Percentiles rank a stretch among this genome's conserved stretches.
Conservation (phyloP, 192 early-diverging fungal genomes). For the Backusella mclennaniae region DNA sequence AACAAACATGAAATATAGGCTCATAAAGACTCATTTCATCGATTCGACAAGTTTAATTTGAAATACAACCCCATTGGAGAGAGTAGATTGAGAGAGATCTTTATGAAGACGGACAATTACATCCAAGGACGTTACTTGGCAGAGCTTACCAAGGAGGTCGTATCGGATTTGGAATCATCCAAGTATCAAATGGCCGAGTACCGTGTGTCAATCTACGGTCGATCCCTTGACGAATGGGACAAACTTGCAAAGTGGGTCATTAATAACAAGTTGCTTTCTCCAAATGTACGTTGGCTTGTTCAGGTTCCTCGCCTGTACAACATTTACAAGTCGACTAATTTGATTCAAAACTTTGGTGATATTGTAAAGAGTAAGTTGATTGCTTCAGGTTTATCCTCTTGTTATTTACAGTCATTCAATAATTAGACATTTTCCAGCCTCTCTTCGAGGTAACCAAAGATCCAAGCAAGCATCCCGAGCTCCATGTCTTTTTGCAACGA, state of each 20-base stretch:
- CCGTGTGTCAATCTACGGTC: conserved; percentile 91
- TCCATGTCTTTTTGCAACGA: conserved; percentile 91
- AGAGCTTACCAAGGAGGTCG: conserved; percentile 89
- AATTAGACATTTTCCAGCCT: conserved; percentile 79
- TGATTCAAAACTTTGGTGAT: conserved; percentile 72
- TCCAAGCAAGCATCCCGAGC: conserved; percentile 81
- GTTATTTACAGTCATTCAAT: neutral
- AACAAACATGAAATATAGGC: conserved; percentile 32
- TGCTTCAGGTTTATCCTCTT: neutral
- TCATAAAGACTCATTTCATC: conserved; percentile 94
- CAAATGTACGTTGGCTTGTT: conserved; percentile 95
- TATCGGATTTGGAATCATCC: conserved; percentile 84
- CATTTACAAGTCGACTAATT: conserved; percentile 70
- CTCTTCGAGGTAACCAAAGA: conserved; percentile 90
- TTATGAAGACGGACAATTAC: conserved; percentile 94
- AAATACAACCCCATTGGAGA: conserved; percentile 97
- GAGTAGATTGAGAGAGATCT: conserved; percentile 91
- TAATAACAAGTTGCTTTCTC: conserved; percentile 85
- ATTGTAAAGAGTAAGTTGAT: conserved; percentile 62
- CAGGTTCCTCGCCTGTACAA: conserved; percentile 92
- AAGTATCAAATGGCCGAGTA: conserved; percentile 97
- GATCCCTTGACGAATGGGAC: conserved; percentile 86
- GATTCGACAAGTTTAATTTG: conserved; percentile 96
- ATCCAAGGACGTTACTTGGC: conserved; percentile 87
- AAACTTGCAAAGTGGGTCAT: conserved; percentile 92